These are phyloP conservation scores for Corynascus novoguineensis DNA, from an alignment of 495 filamentous ascomycete genomes.

Conservation along the genomic window DNA sequence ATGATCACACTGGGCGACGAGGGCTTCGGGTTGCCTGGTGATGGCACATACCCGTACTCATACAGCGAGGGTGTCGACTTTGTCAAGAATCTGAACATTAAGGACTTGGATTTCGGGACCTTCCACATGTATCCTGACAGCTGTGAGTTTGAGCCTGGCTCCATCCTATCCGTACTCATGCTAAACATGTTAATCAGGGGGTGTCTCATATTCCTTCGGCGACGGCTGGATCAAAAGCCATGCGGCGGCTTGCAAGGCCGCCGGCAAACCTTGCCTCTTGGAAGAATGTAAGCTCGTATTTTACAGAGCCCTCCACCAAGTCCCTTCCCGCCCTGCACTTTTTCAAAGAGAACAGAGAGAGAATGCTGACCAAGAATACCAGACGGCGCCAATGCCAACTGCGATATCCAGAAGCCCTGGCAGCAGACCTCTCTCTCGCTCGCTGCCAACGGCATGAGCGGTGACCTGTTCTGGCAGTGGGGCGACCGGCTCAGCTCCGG, in stretches of 20 bases:
- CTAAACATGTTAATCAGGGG: constrained; percentile 27
- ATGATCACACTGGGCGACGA: constrained; percentile 67
- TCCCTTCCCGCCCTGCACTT: neutral
- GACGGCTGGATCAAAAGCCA: constrained; percentile 54
- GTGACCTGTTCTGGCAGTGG: constrained; percentile 62
- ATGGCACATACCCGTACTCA: constrained; percentile 51
- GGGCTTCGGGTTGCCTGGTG: constrained; percentile 40
- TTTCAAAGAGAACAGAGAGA: neutral
- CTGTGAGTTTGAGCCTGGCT: constrained; percentile 27
- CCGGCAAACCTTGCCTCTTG: constrained; percentile 57
- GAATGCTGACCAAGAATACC: constrained; percentile 1
- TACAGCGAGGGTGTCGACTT: constrained; percentile 56
- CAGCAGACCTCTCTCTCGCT: constrained; percentile 49
- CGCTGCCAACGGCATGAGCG: constrained; percentile 41
- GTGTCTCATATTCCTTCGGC: constrained; percentile 38
- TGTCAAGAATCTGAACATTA: constrained; percentile 45
- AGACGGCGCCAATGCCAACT: constrained; percentile 45
- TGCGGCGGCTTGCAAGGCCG: constrained; percentile 45
- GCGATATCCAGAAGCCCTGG: constrained; percentile 45
- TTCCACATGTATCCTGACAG: constrained; percentile 57
- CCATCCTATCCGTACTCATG: neutral
- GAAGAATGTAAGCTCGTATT: constrained; percentile 47
- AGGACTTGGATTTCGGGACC: constrained; percentile 57
- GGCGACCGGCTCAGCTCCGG: constrained; percentile 51
- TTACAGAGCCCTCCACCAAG: constrained; percentile 10